A percentile compares a stretch with the other conserved stretches of the same genome.
Conservation (phyloP, 2,329 filamentous ascomycete genomes). For the Hymenoscyphus occultus region DNA sequence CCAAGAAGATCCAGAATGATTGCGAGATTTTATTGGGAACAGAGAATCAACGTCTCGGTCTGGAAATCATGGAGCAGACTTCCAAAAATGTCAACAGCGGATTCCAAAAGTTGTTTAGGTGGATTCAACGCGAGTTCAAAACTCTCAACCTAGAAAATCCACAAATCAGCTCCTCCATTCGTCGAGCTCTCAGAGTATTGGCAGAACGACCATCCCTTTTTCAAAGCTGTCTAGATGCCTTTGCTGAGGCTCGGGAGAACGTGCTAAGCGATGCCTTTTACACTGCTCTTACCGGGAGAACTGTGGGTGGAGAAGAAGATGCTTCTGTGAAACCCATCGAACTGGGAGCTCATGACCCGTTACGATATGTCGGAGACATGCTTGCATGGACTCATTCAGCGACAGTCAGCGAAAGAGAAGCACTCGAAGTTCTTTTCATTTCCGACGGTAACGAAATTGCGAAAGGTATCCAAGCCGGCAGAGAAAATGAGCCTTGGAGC, state of each 20-base stretch:
- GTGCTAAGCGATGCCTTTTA: constrained; percentile 88
- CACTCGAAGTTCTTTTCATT: constrained; percentile 86
- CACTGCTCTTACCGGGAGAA: constrained; percentile 74
- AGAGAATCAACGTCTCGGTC: constrained; percentile 81
- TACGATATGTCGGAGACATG: constrained; percentile 96
- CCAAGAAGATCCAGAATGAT: constrained; percentile 84
- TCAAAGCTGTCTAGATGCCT: constrained; percentile 88
- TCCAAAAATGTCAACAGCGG: constrained; percentile 83
- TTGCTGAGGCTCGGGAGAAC: constrained; percentile 84
- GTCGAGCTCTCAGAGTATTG: constrained; percentile 78
- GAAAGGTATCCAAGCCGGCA: constrained; percentile 73
- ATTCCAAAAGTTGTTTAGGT: constrained; percentile 94
- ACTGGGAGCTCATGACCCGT: constrained; percentile 83
- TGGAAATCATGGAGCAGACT: constrained; percentile 89
- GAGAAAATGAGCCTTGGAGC: constrained; percentile 82
- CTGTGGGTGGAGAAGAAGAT: constrained; percentile 56
- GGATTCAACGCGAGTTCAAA: constrained; percentile 93
- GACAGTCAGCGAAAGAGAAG: constrained; percentile 89
- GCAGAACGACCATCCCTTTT: constrained; percentile 88
- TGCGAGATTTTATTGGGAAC: constrained; percentile 86
- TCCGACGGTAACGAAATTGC: constrained; percentile 86
- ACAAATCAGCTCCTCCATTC: constrained; percentile 81
- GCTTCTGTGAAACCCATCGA: constrained; percentile 83
- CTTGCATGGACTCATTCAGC: constrained; percentile 95
- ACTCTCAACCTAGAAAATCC: constrained; percentile 90